Evolutionary conservation across 1,139 yeast genomes (phyloP), one percentile per base, ranked within the genome.

Genomic region (Pneumocystis canis): DNA sequence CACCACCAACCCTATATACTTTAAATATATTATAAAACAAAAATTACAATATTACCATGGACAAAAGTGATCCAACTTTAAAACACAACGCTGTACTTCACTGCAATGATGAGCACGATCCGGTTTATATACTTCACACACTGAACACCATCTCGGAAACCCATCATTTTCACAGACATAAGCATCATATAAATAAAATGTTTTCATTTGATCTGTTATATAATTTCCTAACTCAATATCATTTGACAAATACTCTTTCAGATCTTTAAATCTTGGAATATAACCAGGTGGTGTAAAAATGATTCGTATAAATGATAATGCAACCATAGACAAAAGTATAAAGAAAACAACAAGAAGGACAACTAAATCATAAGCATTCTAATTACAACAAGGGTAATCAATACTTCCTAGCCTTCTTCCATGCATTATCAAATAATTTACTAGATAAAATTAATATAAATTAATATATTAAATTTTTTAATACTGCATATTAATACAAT

Each of bases 101-200:
- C 73, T 84, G 65, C 97, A 88, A 71, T 92, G 98, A 70, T 92
- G 98, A 35, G 77, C 71, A 63, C 97, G 77, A 71, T 89, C 96
- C 0, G 97, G 97, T 71, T 92, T 92, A 83, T 92, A 83, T 7
- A 80, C 82, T 60, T 78, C 73, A 73, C 98, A 92, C 65, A 82
- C 82, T 41, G 80, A 78, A 71, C 97, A 87, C 72, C 79, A 82
- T 60, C 86, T 75, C 65, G 80, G 80, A 56, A 76, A 77, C 63
- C 80, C 83, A 68, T 73, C 71, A n/a, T 73, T 70, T 57, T 74
- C 78, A 59, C 78, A 74, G 61, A 71, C 61, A 64, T 73, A 76
- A 1, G 69, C 69, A 47, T 47, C 54, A 20, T 47, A 47, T 47
- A 47, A 31, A 47, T 31, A 47, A 47, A 47, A 47, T 47, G 54